Conservation (phyloP, 306 rosid genomes). For the Prunus padus region DNA sequence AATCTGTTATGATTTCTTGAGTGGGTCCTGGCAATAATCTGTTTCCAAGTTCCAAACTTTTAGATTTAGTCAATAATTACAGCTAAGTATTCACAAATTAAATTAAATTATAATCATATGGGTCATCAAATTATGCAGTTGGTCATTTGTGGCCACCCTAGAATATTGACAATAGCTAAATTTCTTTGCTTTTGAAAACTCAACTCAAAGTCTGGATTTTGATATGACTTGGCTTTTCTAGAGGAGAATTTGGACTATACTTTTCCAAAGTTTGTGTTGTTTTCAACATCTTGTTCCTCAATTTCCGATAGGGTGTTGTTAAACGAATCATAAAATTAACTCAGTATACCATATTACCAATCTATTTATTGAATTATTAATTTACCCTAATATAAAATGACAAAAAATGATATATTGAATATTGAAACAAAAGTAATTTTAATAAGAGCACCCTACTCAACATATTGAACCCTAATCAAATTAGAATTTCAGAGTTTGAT, state of each 20-base stretch:
- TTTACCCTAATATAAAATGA: too few relatives aligned
- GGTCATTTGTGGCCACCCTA: background rate
- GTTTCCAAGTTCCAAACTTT: background rate
- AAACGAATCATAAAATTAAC: too few relatives aligned
- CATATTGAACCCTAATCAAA: too few relatives aligned
- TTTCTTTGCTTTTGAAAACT: background rate
- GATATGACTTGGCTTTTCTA: background rate
- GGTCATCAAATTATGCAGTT: background rate
- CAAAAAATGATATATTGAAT: too few relatives aligned
- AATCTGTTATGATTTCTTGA: too few relatives aligned
- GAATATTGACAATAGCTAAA: slow-evolving; percentile 7
- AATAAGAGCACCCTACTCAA: too few relatives aligned
- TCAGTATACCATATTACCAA: too few relatives aligned
- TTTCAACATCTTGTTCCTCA: background rate
- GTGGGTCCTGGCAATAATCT: background rate
- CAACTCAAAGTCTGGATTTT: background rate
- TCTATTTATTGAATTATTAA: too few relatives aligned
- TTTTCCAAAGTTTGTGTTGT: background rate
- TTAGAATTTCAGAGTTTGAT: too few relatives aligned
- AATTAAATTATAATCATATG: background rate
- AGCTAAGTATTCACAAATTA: background rate
- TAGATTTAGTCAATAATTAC: background rate
- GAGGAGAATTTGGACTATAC: background rate
- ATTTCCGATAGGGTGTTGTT: too few relatives aligned
- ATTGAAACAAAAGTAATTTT: too few relatives aligned